phyloP scores from a whole-genome alignment of 2,329 filamentous ascomycete species.

The Xylariaceae sp. region DNA sequence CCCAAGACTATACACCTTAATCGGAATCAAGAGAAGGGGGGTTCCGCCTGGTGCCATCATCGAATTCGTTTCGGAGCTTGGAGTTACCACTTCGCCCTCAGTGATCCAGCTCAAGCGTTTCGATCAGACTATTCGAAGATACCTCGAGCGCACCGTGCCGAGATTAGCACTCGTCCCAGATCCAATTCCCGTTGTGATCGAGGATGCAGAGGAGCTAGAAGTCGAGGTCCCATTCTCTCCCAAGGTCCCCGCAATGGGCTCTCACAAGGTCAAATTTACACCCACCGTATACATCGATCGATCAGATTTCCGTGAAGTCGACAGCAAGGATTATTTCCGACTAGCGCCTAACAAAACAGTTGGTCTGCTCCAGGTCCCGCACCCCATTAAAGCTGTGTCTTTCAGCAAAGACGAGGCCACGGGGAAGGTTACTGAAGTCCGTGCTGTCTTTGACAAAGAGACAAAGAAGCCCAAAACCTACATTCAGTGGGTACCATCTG shows the following conservation, averaged over 20 bases:
- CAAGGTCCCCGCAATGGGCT: constrained; percentile 69
- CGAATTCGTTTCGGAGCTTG: constrained; percentile 86
- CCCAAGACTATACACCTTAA: constrained; percentile 66
- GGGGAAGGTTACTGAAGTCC: constrained; percentile 63
- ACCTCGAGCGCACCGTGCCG: constrained; percentile 84
- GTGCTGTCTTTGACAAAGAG: constrained; percentile 68
- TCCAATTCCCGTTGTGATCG: constrained; percentile 77
- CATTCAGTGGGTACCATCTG: constrained; percentile 86
- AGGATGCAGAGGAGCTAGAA: constrained; percentile 70
- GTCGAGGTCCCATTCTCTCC: constrained; percentile 76
- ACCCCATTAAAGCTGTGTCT: constrained; percentile 65
- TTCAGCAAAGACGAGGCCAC: constrained; percentile 64
- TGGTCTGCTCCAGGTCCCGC: constrained; percentile 68
- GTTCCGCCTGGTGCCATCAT: constrained; percentile 86
- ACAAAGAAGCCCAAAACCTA: constrained; percentile 73
- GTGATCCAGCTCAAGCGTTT: constrained; percentile 81
- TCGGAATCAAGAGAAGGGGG: constrained; percentile 69
- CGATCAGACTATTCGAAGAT: constrained; percentile 79
- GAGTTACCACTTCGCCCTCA: constrained; percentile 78
- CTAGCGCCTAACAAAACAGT: constrained; percentile 73
- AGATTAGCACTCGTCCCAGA: constrained; percentile 88
- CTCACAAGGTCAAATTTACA: constrained; percentile 62
- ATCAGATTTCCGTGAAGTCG: constrained; percentile 71
- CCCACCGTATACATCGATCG: constrained; percentile 82
- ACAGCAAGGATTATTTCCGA: constrained; percentile 73